A percentile compares a stretch with the other conserved stretches of the same genome.
These are phyloP conservation scores for Boeremia exigua DNA, from an alignment of 2,329 filamentous ascomycete species.

Conservation along the genomic window DNA sequence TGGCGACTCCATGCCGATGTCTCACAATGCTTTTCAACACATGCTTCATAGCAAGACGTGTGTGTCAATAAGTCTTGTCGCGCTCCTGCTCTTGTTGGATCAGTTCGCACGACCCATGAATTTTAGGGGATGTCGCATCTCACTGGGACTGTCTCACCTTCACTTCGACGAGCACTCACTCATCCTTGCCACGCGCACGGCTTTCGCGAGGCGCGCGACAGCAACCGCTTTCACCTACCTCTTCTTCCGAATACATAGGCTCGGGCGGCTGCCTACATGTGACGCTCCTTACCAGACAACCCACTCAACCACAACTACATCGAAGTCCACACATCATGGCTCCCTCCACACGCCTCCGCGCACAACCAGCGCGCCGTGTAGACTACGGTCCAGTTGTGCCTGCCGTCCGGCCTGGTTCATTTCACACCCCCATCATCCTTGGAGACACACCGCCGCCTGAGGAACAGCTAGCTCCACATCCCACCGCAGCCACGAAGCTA, in stretches of 20 bases:
- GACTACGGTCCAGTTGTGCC: not conserved
- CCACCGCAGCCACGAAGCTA: not conserved
- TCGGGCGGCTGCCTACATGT: slow-evolving; percentile 1
- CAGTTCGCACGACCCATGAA: not conserved
- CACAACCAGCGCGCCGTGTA: slow-evolving; percentile 9
- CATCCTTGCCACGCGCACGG: not conserved
- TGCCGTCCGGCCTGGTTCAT: not conserved
- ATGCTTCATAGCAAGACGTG: not conserved
- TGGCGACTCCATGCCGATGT: not conserved
- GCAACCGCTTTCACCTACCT: slow-evolving; percentile 5
- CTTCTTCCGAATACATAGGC: not conserved
- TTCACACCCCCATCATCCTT: not conserved
- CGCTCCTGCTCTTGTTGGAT: not conserved
- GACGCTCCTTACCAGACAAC: not conserved
- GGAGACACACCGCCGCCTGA: slow-evolving; percentile 4
- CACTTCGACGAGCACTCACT: not conserved
- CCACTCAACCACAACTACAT: not conserved
- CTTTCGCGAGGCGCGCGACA: not conserved
- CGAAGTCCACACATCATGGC: slow-evolving; percentile 9
- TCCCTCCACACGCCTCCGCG: slow-evolving; percentile 15
- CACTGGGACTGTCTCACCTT: not conserved
- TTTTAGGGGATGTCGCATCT: not conserved
- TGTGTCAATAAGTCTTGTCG: no score
- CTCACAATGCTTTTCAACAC: not conserved
- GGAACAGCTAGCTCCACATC: not conserved